phyloP scores from a whole-genome alignment of 2,329 filamentous ascomycete species.

The Penicillium nordicum region DNA sequence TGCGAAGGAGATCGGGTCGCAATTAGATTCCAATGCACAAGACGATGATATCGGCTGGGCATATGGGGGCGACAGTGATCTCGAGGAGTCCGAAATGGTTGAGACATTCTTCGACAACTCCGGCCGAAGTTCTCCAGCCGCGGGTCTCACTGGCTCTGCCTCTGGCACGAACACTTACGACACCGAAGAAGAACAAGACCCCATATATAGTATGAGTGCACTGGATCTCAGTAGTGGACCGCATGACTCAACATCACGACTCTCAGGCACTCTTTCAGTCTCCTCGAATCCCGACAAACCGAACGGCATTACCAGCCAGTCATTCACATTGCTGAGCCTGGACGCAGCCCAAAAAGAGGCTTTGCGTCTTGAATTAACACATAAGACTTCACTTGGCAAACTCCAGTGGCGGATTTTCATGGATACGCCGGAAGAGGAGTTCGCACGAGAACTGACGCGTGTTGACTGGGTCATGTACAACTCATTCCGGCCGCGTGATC shows the following conservation, averaged over 20 bases:
- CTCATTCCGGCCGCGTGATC: constrained; percentile 85
- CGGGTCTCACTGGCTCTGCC: constrained; percentile 27
- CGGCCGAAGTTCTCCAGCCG: constrained; percentile 41
- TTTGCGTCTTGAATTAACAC: constrained; percentile 65
- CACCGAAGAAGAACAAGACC: constrained; percentile 36
- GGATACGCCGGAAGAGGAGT: constrained; percentile 76
- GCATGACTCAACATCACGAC: constrained; percentile 36
- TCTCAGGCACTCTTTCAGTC: constrained; percentile 40
- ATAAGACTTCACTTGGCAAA: constrained; percentile 71
- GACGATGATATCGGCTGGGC: constrained; percentile 94
- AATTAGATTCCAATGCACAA: constrained; percentile 70
- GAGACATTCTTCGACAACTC: constrained; percentile 43
- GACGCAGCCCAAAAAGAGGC: constrained; percentile 82
- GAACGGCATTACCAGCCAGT: constrained; percentile 41
- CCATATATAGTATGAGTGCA: constrained; percentile 38
- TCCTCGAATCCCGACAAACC: constrained; percentile 40
- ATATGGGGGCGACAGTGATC: constrained; percentile 65
- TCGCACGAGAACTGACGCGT: constrained; percentile 86
- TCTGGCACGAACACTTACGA: constrained; percentile 15
- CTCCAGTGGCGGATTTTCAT: constrained; percentile 87
- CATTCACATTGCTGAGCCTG: constrained; percentile 39
- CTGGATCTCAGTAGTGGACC: constrained; percentile 40
- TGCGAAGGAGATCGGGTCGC: constrained; percentile 77
- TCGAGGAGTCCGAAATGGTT: constrained; percentile 42
- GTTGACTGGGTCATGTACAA: constrained; percentile 99